Evolutionary conservation across 192 early-diverging fungal species (phyloP).

Genomic region (Anaeromyces robustus): DNA sequence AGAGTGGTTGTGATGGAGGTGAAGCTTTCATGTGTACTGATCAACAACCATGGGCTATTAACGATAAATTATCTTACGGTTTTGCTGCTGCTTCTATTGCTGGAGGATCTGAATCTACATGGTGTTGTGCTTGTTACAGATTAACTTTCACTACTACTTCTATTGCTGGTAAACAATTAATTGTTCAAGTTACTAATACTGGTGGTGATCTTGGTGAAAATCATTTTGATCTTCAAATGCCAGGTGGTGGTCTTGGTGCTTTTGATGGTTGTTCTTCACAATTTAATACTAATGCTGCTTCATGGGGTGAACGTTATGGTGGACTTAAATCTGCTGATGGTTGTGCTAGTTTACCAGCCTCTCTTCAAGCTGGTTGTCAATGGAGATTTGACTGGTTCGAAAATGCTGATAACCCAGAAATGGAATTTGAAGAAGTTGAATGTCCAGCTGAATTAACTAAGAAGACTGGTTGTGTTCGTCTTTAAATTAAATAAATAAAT

Average conservation of each 20-base stretch:
- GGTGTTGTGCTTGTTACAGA: too few relatives aligned
- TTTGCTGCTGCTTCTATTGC: constrained; percentile 5
- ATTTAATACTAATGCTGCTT: constrained; percentile 1
- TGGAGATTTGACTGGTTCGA: constrained; percentile 6
- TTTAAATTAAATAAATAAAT: too few relatives aligned
- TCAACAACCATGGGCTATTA: constrained; percentile 1
- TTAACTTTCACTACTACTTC: too few relatives aligned
- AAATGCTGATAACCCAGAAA: constrained; percentile 1
- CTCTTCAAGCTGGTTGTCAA: constrained; percentile 1
- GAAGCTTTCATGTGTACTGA: constrained; percentile 3
- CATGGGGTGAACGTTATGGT: constrained; percentile 5
- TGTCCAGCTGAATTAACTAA: not conserved
- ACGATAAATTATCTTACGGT: not conserved
- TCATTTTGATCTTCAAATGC: too few relatives aligned
- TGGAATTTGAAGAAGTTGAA: not conserved
- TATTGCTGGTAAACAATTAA: too few relatives aligned
- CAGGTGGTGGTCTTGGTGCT: too few relatives aligned
- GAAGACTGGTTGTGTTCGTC: not conserved
- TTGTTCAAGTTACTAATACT: too few relatives aligned
- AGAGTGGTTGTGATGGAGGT: constrained; percentile 3
- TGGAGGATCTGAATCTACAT: too few relatives aligned
- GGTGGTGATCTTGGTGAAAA: too few relatives aligned
- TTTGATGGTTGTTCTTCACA: not conserved
- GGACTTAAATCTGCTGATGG: not conserved
- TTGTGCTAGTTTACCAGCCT: not conserved